Evolutionary conservation across 345 rosid species (phyloP).

Genomic region (Gossypium stocksii): DNA sequence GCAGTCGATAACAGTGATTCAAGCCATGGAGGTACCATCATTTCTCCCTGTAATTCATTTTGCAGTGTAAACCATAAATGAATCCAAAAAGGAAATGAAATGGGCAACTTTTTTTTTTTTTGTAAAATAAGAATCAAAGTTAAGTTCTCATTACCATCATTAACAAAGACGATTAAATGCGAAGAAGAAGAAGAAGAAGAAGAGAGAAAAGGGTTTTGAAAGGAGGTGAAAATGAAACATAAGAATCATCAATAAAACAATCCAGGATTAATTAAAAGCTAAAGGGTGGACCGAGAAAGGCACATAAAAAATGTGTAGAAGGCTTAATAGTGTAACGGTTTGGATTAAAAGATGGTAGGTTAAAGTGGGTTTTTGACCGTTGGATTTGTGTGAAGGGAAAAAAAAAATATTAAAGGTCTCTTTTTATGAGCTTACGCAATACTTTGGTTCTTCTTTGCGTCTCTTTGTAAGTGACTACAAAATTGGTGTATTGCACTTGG

Average conservation of each 20-base stretch:
- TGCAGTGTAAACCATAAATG: neutral
- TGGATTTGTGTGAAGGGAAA: conserved; percentile 22
- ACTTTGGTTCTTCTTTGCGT: conserved; percentile 26
- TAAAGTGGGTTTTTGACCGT: conserved; percentile 22
- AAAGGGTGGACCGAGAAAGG: neutral
- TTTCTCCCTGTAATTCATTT: conserved; percentile 15
- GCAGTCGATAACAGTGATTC: conserved; percentile 25
- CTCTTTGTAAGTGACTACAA: conserved; percentile 19
- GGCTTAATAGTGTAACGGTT: conserved; percentile 1
- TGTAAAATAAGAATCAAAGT: neutral
- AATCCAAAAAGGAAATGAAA: neutral
- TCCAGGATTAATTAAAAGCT: conserved; percentile 9
- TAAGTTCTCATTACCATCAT: conserved; percentile 30
- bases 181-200: neutral
- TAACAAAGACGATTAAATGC: conserved; percentile 19
- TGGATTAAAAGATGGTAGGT: conserved; percentile 6
- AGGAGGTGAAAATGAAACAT: conserved; percentile 10
- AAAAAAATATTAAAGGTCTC: neutral
- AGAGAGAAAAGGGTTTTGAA: conserved; percentile 5
- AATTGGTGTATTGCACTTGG: conserved; percentile 17
- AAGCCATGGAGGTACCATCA: conserved; percentile 36
- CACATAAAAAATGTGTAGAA: conserved; percentile 15
- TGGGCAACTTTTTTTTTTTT: neutral
- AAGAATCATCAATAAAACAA: conserved; percentile 25
- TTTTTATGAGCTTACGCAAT: conserved; percentile 23